Evolutionary conservation across 1,139 yeast genomes (phyloP).

Genomic region (Meyerozyma sp.): DNA sequence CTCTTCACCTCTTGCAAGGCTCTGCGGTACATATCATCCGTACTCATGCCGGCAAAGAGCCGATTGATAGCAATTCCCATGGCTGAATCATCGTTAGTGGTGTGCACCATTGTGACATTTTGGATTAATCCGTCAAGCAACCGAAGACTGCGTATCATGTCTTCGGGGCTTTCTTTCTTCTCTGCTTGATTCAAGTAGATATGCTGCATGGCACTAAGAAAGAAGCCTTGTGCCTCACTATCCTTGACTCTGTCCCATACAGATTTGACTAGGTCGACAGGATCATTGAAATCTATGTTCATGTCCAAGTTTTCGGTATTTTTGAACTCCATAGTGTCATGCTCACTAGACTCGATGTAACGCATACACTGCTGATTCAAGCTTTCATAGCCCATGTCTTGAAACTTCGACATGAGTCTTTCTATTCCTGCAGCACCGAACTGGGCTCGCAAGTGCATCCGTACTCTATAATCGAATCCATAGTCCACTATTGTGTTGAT

Average conservation of each 20-base stretch:
- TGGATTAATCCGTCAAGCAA: slow-evolving; percentile 80
- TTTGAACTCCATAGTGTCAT: slow-evolving; percentile 64
- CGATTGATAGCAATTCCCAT: slow-evolving; percentile 81
- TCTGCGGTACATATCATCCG: slow-evolving; percentile 84
- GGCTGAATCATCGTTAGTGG: slow-evolving; percentile 65
- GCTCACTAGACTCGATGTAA: slow-evolving; percentile 60
- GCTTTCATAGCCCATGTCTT: slow-evolving; percentile 55
- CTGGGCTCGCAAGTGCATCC: slow-evolving; percentile 74
- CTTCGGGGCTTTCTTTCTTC: slow-evolving; percentile 41
- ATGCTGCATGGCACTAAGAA: slow-evolving; percentile 79
- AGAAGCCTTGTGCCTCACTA: slow-evolving; percentile 66
- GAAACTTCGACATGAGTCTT: slow-evolving; percentile 57
- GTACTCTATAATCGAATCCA: slow-evolving; percentile 57
- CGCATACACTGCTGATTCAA: slow-evolving; percentile 63
- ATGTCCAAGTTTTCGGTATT: slow-evolving; percentile 57
- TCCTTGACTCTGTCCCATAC: slow-evolving; percentile 71
- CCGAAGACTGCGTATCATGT: slow-evolving; percentile 62
- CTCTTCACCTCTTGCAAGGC: slow-evolving; percentile 72
- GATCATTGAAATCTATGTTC: slow-evolving; percentile 65
- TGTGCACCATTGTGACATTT: slow-evolving; percentile 65
- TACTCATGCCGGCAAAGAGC: slow-evolving; percentile 70
- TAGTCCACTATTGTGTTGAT: slow-evolving; percentile 68
- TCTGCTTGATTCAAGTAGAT: slow-evolving; percentile 70
- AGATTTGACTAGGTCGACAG: slow-evolving; percentile 62
- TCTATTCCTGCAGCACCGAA: slow-evolving; percentile 72